Conservation (phyloP, 2,329 filamentous ascomycete genomes). For the Dothistroma septosporum region DNA sequence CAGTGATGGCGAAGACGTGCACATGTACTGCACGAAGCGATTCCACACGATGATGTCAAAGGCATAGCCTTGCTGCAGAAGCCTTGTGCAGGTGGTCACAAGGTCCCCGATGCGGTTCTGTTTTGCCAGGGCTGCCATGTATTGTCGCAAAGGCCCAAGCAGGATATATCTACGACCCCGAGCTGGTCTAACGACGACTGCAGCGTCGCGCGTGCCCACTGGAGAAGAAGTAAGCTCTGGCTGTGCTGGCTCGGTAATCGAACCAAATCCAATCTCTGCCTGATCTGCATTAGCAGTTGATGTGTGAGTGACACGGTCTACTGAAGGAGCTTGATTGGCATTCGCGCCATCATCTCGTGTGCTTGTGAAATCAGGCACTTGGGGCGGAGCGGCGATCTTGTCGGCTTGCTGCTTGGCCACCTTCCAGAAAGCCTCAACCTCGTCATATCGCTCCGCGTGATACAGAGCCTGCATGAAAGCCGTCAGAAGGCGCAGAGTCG, state of each 20-base stretch:
- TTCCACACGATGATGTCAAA: slow-evolving; percentile 80
- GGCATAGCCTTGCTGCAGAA: slow-evolving; percentile 64
- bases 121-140: slow-evolving; percentile 49
- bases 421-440: slow-evolving; percentile 65
- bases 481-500: slow-evolving; percentile 47
- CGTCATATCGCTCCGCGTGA: slow-evolving; percentile 53
- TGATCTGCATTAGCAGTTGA: slow-evolving; percentile 1
- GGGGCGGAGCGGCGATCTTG: slow-evolving; percentile 24
- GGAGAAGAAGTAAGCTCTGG: not conserved
- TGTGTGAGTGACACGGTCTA: not conserved
- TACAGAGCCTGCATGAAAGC: slow-evolving; percentile 66
- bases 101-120: slow-evolving; percentile 47
- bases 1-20: slow-evolving; percentile 50
- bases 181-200: slow-evolving; percentile 10
- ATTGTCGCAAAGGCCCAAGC: slow-evolving; percentile 46
- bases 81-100: slow-evolving; percentile 48
- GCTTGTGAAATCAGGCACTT: slow-evolving; percentile 20
- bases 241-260: not conserved
- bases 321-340: not conserved
- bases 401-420: slow-evolving; percentile 54
- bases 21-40: slow-evolving; percentile 63
- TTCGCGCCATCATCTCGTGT: not conserved
- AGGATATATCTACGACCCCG: slow-evolving; percentile 37
- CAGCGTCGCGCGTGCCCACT: not conserved
- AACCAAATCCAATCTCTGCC: slow-evolving; percentile 18